phyloP scores from a whole-genome alignment of 345 rosid genomes.

The Eucalyptus dawsonii region DNA sequence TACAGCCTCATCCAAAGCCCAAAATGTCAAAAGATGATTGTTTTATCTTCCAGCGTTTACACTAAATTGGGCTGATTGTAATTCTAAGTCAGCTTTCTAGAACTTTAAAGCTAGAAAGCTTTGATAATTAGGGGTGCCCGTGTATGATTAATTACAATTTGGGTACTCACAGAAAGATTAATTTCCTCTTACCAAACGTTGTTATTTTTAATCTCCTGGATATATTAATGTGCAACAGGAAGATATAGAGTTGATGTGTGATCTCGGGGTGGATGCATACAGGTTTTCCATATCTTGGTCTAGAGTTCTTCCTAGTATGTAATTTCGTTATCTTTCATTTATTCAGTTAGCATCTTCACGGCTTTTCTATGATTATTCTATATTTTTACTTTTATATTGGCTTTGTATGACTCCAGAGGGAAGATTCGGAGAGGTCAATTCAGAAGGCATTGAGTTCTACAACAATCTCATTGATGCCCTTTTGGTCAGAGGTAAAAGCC shows the following conservation, averaged over 20 bases:
- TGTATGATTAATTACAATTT: not conserved
- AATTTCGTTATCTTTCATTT: not conserved
- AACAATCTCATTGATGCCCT: conserved; percentile 4
- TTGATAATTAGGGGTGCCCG: not conserved
- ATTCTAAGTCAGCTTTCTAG: not conserved
- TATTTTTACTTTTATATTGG: not conserved
- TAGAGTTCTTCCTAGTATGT: conserved; percentile 11
- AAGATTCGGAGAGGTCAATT: conserved; percentile 8
- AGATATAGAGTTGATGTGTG: conserved; percentile 3
- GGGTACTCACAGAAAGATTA: not conserved
- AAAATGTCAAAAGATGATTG: not conserved
- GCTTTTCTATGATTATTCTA: not conserved
- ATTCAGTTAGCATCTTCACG: not conserved
- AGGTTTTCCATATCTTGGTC: conserved; percentile 16
- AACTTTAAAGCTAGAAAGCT: not conserved
- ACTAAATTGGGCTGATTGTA: not conserved
- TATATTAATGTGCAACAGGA: not conserved
- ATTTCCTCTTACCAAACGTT: not conserved
- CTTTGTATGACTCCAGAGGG: not conserved
- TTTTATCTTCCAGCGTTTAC: not conserved
- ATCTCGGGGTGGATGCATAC: conserved; percentile 6
- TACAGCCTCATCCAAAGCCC: not conserved
- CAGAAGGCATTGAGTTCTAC: conserved; percentile 9
- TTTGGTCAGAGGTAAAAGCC: not conserved
- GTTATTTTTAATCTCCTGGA: not conserved